phyloP scores from a whole-genome alignment of 495 filamentous ascomycete species.

The Podospora pseudoanserina region DNA sequence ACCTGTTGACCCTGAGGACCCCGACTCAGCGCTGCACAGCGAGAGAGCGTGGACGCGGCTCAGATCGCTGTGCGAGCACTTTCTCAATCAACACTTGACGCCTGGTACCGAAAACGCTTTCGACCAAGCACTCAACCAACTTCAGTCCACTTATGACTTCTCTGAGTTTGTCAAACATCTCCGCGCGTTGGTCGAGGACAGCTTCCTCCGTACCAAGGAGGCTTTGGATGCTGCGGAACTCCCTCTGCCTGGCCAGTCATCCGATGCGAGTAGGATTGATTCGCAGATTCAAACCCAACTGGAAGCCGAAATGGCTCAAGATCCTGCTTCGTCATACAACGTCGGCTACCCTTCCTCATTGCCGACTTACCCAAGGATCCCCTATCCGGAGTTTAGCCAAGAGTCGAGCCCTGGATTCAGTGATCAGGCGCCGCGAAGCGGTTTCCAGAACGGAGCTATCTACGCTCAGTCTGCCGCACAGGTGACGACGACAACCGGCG shows the following conservation, averaged over 20 bases:
- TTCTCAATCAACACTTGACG: neutral
- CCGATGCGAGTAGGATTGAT: slow-evolving; percentile 10
- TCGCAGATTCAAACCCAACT: slow-evolving; percentile 32
- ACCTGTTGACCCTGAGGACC: slow-evolving; percentile 2
- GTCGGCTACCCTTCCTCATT: neutral
- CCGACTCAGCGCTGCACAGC: neutral
- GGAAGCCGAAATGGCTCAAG: slow-evolving; percentile 20
- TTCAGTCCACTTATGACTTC: neutral
- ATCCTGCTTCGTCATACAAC: neutral
- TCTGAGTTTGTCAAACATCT: neutral
- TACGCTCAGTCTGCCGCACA: slow-evolving; percentile 28
- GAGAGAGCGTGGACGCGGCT: neutral
- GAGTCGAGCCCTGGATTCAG: neutral
- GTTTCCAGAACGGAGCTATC: slow-evolving; percentile 16
- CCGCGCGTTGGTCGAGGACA: slow-evolving; percentile 2
- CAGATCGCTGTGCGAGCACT: neutral
- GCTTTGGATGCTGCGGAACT: neutral
- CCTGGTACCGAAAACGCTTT: neutral
- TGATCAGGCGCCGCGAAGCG: neutral
- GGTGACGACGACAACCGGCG: neutral
- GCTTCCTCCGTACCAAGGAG: neutral
- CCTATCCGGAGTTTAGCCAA: neutral
- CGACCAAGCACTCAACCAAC: neutral
- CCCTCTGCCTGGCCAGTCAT: neutral
- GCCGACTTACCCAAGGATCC: neutral